Conservation (phyloP, 139 green algal genomes). For the Chlamydomonas sp. region DNA sequence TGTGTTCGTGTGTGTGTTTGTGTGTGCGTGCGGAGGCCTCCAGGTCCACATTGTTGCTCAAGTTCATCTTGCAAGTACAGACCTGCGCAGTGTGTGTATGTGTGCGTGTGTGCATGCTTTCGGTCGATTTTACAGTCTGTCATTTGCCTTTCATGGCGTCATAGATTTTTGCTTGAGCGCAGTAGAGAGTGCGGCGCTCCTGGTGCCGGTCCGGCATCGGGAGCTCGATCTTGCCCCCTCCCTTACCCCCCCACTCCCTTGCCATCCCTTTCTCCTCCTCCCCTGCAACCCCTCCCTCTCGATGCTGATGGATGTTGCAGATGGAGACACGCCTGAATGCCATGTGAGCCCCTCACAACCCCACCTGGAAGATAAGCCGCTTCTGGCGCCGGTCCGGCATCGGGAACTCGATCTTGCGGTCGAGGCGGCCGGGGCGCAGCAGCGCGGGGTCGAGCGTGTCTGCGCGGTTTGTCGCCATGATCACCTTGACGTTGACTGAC, state of each 20-base stretch:
- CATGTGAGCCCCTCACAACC: neutral
- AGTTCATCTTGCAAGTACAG: no score
- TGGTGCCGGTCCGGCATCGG: constrained; percentile 90
- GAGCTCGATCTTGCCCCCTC: constrained; percentile 99
- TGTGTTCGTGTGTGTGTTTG: no score
- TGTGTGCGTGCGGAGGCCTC: no score
- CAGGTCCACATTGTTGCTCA: no score
- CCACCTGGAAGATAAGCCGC: constrained; percentile 94
- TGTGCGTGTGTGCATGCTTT: no score
- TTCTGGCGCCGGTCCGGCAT: constrained; percentile 95
- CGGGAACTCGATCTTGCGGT: constrained; percentile 99
- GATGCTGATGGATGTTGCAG: no score
- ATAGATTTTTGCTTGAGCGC: no score
- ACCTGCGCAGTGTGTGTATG: no score
- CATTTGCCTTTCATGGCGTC: no score
- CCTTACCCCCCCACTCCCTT: no score
- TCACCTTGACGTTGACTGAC: constrained; percentile 89
- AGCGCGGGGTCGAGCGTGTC: constrained; percentile 97
- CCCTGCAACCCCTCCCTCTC: neutral
- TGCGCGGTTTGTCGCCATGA: constrained; percentile 98
- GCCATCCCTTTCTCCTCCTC: neutral
- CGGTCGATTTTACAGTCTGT: no score
- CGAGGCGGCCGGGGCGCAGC: constrained; percentile 89
- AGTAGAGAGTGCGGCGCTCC: constrained; percentile 94
- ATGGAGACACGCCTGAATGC: no score